These are phyloP conservation scores for Phlebopus sp. DNA, from an alignment of 1,284 basidiomycete genomes.

Conservation along the genomic window DNA sequence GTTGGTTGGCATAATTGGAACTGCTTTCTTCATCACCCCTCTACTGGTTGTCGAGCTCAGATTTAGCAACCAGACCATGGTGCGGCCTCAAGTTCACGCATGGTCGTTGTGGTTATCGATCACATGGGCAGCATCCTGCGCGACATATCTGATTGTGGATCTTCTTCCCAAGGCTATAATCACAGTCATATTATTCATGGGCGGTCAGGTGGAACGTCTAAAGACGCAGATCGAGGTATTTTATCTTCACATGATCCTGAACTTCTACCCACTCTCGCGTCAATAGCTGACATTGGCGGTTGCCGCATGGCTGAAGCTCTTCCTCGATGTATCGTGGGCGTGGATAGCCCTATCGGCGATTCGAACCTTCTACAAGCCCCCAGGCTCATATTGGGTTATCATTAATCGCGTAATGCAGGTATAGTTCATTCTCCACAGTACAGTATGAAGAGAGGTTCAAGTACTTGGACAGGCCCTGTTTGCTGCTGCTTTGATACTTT, in stretches of 20 bases:
- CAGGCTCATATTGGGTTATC: constrained; percentile 63
- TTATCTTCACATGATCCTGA: neutral
- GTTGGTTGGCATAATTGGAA: constrained; percentile 54
- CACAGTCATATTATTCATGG: constrained; percentile 50
- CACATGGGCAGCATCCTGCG: constrained; percentile 62
- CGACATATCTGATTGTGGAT: constrained; percentile 64
- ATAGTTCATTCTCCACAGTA: constrained; percentile 11
- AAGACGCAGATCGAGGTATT: constrained; percentile 64
- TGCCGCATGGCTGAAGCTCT: constrained; percentile 66
- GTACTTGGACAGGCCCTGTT: constrained; percentile 54
- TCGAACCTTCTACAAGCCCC: constrained; percentile 53
- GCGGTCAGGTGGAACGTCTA: constrained; percentile 60
- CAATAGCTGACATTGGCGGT: constrained; percentile 66
- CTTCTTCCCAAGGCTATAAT: constrained; percentile 57
- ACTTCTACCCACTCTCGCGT: neutral
- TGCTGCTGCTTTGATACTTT: constrained; percentile 56
- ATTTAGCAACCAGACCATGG: constrained; percentile 46
- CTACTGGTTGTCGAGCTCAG: constrained; percentile 63
- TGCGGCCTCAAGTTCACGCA: constrained; percentile 53
- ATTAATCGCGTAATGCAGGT: constrained; percentile 72
- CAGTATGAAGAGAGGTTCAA: constrained; percentile 1
- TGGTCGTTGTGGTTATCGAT: constrained; percentile 76
- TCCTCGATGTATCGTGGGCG: constrained; percentile 61
- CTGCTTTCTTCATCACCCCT: constrained; percentile 64
- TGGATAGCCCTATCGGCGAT: constrained; percentile 71